Evolutionary conservation across 176 grass and related monocot species (phyloP).

Genomic region (Saccharum officinarum): DNA sequence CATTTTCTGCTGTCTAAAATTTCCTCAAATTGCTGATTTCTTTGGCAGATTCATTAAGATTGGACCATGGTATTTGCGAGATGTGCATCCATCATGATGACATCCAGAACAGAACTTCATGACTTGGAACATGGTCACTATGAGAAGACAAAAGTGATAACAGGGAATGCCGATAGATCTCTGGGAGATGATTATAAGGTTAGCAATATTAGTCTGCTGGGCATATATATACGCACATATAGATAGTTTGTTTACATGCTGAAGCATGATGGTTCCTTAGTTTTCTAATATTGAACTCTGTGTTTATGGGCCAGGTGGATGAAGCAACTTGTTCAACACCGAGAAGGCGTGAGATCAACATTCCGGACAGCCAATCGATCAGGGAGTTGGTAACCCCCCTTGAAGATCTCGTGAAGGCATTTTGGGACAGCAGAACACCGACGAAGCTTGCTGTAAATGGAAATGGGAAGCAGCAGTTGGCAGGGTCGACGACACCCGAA

Average conservation of each 20-base stretch:
- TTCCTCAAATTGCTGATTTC: neutral
- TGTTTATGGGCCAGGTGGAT: conserved; percentile 55
- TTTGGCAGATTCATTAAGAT: conserved; percentile 33
- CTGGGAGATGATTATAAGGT: conserved; percentile 69
- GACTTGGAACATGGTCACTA: conserved; percentile 53
- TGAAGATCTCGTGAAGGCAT: conserved; percentile 64
- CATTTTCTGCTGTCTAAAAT: neutral
- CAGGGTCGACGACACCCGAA: conserved; percentile 33
- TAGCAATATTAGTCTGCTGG: neutral
- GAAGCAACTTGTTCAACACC: conserved; percentile 69
- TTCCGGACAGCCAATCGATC: conserved; percentile 57
- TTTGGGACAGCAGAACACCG: conserved; percentile 51
- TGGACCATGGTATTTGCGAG: conserved; percentile 54
- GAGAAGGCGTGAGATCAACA: conserved; percentile 39
- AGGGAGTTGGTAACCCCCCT: conserved; percentile 55
- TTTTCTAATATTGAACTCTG: neutral
- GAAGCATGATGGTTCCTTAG: neutral
- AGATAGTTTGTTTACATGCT: neutral
- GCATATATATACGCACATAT: neutral
- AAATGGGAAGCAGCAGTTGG: conserved; percentile 43
- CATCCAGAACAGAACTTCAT: conserved; percentile 42
- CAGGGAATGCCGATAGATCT: conserved; percentile 46
- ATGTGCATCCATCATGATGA: conserved; percentile 32
- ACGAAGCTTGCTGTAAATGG: conserved; percentile 35
- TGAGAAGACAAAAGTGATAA: conserved; percentile 48